phyloP scores from a whole-genome alignment of 148 eudicot species.

The Agrostemma githago region DNA sequence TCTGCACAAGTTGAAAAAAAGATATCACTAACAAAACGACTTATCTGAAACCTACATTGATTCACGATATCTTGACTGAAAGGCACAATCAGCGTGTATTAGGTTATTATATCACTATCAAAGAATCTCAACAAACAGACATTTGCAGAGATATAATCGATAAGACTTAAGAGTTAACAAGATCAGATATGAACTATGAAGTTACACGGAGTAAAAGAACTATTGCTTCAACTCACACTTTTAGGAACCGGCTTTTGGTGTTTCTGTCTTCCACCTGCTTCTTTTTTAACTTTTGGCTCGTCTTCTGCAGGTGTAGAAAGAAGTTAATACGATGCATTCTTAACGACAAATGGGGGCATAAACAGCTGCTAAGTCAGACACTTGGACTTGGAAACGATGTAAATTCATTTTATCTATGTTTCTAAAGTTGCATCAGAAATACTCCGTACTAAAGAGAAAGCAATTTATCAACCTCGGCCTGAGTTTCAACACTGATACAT shows the following conservation, averaged over 20 bases:
- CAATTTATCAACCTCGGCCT: background rate
- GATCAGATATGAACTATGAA: background rate
- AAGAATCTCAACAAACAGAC: background rate
- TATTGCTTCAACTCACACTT: conserved; percentile 38
- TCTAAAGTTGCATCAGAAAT: background rate
- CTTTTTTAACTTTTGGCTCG: conserved; percentile 30
- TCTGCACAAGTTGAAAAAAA: conserved; percentile 35
- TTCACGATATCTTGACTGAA: background rate
- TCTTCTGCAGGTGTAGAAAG: conserved; percentile 20
- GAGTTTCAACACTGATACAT: too few species aligned
- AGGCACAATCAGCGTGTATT: background rate
- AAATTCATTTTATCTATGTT: too few species aligned
- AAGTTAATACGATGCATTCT: background rate
- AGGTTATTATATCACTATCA: background rate
- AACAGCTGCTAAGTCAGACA: background rate
- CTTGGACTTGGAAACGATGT: background rate
- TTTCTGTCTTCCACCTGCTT: conserved; percentile 44
- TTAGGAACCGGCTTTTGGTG: conserved; percentile 27
- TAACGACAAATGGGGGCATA: background rate
- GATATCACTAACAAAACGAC: background rate
- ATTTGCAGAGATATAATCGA: background rate
- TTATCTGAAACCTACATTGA: background rate
- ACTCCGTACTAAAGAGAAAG: background rate
- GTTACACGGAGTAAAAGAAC: background rate
- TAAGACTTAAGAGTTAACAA: background rate